Conservation (phyloP, 1,284 basidiomycete genomes). For the Crucibulum cyathiforme region DNA sequence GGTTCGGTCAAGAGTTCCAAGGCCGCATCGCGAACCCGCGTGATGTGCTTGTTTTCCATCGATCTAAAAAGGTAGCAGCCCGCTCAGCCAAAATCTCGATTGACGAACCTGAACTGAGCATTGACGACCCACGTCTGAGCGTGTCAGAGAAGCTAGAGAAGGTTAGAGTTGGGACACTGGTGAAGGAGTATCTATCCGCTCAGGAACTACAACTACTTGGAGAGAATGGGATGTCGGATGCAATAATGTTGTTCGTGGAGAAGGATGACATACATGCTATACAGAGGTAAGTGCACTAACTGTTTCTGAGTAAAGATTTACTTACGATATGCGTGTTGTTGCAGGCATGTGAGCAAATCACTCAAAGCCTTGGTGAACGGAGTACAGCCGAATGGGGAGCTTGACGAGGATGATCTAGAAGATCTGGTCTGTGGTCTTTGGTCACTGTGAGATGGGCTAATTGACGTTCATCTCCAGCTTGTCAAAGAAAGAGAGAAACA, state of each 20-base stretch:
- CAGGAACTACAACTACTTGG: constrained; percentile 90
- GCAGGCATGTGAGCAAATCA: constrained; percentile 73
- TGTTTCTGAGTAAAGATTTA: background rate
- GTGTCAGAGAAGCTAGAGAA: constrained; percentile 71
- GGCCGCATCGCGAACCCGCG: constrained; percentile 93
- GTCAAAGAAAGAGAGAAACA: constrained; percentile 70
- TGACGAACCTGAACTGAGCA: constrained; percentile 76
- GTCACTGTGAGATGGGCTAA: background rate
- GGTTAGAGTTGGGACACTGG: constrained; percentile 79
- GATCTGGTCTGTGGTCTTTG: constrained; percentile 57
- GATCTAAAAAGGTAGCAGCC: constrained; percentile 70
- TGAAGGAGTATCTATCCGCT: constrained; percentile 86
- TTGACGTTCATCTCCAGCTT: constrained; percentile 49
- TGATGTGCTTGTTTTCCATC: constrained; percentile 90
- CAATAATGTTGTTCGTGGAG: constrained; percentile 92
- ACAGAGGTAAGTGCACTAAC: constrained; percentile 64
- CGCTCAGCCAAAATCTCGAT: constrained; percentile 59
- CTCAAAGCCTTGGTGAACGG: constrained; percentile 71
- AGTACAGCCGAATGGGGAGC: constrained; percentile 62
- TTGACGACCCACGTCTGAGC: constrained; percentile 73
- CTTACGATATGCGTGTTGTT: constrained; percentile 44
- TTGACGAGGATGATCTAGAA: constrained; percentile 78
- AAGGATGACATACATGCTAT: constrained; percentile 95
- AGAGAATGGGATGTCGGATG: constrained; percentile 87
- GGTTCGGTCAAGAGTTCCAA: constrained; percentile 96